Percentiles rank a stretch among this genome's conserved stretches.
Conservation (phyloP, 768 basidiomycete species). For the Leccinum longicurvipes region DNA sequence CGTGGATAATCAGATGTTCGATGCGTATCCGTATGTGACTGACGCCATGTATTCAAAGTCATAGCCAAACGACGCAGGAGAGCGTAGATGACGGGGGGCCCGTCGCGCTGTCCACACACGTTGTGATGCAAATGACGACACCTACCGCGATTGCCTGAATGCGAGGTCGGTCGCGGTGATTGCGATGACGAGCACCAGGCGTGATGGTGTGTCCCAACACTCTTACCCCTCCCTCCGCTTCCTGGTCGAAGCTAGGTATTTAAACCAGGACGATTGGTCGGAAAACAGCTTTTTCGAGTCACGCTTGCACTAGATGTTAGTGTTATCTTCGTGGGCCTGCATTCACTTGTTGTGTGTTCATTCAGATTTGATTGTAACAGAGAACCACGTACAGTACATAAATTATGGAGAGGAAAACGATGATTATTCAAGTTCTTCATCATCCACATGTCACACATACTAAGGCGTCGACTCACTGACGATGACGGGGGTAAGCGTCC, state of each 20-base stretch:
- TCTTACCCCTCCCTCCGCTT: neutral
- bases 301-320: neutral
- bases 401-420: too few relatives aligned
- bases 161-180: neutral
- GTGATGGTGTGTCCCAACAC: neutral
- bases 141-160: neutral
- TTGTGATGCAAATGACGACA: neutral
- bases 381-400: too few relatives aligned
- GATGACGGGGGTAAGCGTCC: too few relatives aligned
- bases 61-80: neutral
- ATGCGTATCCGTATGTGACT: constrained; percentile 26
- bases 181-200: neutral
- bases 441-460: too few relatives aligned
- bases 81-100: neutral
- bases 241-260: neutral
- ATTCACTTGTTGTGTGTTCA: neutral
- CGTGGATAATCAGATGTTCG: neutral
- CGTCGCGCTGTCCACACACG: neutral
- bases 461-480: too few relatives aligned
- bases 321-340: neutral
- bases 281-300: neutral
- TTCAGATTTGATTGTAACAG: neutral
- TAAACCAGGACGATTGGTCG: neutral
- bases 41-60: neutral
- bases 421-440: too few relatives aligned